These are phyloP conservation scores for Fusarium floridanum DNA, from an alignment of 2,329 filamentous ascomycete genomes.

Conservation along the genomic window DNA sequence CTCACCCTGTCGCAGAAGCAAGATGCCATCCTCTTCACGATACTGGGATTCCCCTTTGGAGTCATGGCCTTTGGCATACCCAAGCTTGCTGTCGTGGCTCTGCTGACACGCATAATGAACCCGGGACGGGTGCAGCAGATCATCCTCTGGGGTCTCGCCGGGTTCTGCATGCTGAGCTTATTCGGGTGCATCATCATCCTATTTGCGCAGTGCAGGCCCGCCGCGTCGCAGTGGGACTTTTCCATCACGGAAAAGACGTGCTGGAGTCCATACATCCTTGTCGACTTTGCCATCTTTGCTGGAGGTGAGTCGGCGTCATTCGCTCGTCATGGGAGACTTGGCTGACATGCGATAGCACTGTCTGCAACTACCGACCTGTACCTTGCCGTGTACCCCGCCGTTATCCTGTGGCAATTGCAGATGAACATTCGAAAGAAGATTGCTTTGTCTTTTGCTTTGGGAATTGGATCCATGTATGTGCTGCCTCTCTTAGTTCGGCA, in stretches of 20 bases:
- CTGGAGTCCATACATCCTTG: conserved; percentile 52
- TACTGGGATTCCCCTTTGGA: conserved; percentile 53
- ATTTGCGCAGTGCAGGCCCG: conserved; percentile 58
- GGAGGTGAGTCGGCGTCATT: conserved; percentile 48
- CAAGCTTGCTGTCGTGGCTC: conserved; percentile 57
- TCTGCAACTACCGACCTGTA: conserved; percentile 57
- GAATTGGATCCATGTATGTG: conserved; percentile 55
- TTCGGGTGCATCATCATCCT: conserved; percentile 55
- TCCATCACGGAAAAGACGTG: conserved; percentile 50
- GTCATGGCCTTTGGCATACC: conserved; percentile 56
- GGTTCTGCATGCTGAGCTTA: conserved; percentile 48
- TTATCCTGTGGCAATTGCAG: conserved; percentile 53
- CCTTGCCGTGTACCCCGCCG: conserved; percentile 56
- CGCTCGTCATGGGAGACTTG: fast-evolving
- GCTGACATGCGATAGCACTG: conserved; percentile 37
- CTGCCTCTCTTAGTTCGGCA: not conserved
- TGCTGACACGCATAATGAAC: conserved; percentile 55
- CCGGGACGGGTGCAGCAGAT: conserved; percentile 50
- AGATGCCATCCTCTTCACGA: conserved; percentile 52
- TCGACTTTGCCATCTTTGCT: conserved; percentile 56
- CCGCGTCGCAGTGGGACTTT: conserved; percentile 55
- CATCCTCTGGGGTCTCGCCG: conserved; percentile 54
- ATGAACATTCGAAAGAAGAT: conserved; percentile 57
- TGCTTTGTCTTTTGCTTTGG: conserved; percentile 53
- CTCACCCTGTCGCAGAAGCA: conserved; percentile 48